Percentiles rank a stretch among this genome's conserved stretches.
Conservation (phyloP, 768 basidiomycete species). For the Cyclocybe cylindracea region DNA sequence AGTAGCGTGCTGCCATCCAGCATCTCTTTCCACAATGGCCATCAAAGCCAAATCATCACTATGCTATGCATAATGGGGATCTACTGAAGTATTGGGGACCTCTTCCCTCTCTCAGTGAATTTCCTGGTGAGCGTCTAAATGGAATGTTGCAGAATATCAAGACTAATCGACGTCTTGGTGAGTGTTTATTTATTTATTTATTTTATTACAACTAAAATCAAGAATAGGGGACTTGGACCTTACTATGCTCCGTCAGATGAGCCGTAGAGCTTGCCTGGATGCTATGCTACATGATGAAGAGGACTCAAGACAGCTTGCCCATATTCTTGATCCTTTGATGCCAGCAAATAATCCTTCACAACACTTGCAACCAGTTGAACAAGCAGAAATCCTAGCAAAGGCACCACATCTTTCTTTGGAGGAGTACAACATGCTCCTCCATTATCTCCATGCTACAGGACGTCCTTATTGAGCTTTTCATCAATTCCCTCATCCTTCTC, state of each 20-base stretch:
- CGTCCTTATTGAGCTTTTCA: conserved; percentile 7
- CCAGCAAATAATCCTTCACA: neutral
- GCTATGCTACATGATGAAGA: conserved; percentile 2
- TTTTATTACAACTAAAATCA: neutral
- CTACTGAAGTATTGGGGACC: conserved; percentile 32
- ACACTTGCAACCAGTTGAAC: conserved; percentile 3
- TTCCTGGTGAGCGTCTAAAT: conserved; percentile 31
- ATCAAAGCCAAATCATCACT: conserved; percentile 33
- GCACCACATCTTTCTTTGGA: conserved; percentile 5
- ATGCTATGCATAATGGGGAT: conserved; percentile 30
- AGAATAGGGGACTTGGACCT: conserved; percentile 9
- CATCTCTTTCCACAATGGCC: conserved; percentile 18
- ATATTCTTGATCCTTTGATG: neutral
- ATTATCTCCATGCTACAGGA: conserved; percentile 15
- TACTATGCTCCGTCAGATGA: conserved; percentile 14
- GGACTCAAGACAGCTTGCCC: neutral
- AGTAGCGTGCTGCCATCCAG: conserved; percentile 19
- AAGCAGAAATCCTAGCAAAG: conserved; percentile 8
- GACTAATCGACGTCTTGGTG: conserved; percentile 22
- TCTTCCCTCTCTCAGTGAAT: conserved; percentile 27
- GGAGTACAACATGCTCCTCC: conserved; percentile 16
- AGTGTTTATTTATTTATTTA: neutral
- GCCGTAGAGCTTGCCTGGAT: neutral
- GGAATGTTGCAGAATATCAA: conserved; percentile 23
- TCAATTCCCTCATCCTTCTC: conserved; percentile 11